A percentile compares a stretch with the other conserved stretches of the same genome.
These are phyloP conservation scores for Tolypocladium pustulatum DNA, from an alignment of 2,329 filamentous ascomycete genomes.

Conservation along the genomic window DNA sequence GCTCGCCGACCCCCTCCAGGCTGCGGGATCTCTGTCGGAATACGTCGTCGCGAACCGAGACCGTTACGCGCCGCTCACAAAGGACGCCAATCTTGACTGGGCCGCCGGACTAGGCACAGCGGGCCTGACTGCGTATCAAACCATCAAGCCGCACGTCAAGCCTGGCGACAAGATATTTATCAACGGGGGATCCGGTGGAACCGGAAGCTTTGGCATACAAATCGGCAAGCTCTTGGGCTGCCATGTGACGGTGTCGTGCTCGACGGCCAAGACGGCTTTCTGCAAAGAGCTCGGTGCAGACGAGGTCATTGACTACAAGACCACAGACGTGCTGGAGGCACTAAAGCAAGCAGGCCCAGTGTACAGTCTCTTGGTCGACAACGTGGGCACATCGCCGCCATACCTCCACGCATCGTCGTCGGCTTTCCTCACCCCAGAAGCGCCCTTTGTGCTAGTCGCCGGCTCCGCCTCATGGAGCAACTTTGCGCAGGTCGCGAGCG, in stretches of 20 bases:
- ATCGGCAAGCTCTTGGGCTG: conserved; percentile 53
- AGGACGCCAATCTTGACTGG: conserved; percentile 26
- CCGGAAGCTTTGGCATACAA: conserved; percentile 51
- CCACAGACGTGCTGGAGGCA: conserved; percentile 31
- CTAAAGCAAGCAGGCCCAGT: conserved; percentile 33
- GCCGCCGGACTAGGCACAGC: conserved; percentile 33
- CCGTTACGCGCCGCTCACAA: conserved; percentile 25
- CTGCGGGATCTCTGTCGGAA: conserved; percentile 31
- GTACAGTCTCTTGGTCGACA: conserved; percentile 47
- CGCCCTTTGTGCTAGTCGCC: conserved; percentile 41
- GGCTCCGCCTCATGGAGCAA: conserved; percentile 20
- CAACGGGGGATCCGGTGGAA: conserved; percentile 55
- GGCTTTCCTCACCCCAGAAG: conserved; percentile 35
- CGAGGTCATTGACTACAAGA: conserved; percentile 52
- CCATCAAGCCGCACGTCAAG: conserved; percentile 34
- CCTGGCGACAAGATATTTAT: conserved; percentile 50
- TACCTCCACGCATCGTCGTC: conserved; percentile 43
- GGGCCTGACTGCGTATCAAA: conserved; percentile 37
- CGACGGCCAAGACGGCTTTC: conserved; percentile 44
- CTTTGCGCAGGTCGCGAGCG: conserved; percentile 11
- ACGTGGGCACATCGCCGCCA: conserved; percentile 38
- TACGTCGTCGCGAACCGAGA: conserved; percentile 25
- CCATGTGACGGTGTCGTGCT: conserved; percentile 51
- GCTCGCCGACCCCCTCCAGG: conserved; percentile 14
- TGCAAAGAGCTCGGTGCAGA: conserved; percentile 52